Base-by-base conservation (phyloP, 2,329 filamentous ascomycete species). In the Colletotrichum karsti region DNA sequence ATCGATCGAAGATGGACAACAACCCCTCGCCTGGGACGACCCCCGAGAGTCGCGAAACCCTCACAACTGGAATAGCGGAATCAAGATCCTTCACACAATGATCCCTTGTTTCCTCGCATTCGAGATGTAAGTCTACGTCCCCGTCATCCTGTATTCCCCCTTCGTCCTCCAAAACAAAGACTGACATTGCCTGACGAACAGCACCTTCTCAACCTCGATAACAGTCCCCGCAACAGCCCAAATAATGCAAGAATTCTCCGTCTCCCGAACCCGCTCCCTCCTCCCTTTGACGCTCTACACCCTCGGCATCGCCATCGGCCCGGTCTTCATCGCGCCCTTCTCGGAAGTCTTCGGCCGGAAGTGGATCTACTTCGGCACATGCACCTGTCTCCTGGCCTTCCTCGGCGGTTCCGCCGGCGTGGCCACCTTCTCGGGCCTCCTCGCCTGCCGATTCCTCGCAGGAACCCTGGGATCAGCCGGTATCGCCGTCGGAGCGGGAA, bases 311-410 rank as follows among this genome's bases (percentile, higher is more conserved):
- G 87, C 88, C 18, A 91, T 94, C 33, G 93, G 93, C 67, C 92
- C 92, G 0, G 82, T 94, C 2, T 93, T 92, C 90, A 93, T 91
- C 89, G 92, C 90, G 0, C 90, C 89, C 0, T 93, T 94, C 73
- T 92, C 90, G 20, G 92, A 94, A 72, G 83, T 80, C 0, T 74
- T 86, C 0, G 92, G 92, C 4, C 86, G 92, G 41, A 86, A 92
- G 44, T 90, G 88, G 4, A 90, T 94, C 63, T 94, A 94, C 73
- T 78, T 93, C 5, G 78, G 84, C 13, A 93, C 91, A 0, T 93
- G 93, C 76, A 77, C 83, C 13, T 78, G 93, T 3, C 93, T 92
- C 73, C 80, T 89, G 15, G 69, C 93, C 10, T 94, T 91, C 79
- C 90, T 88, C 63, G 80, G 90, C 12, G 79, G 92, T 20, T 87